Conservation (phyloP, 371 early-diverging fungal genomes). For the Fennellomyces sp. region DNA sequence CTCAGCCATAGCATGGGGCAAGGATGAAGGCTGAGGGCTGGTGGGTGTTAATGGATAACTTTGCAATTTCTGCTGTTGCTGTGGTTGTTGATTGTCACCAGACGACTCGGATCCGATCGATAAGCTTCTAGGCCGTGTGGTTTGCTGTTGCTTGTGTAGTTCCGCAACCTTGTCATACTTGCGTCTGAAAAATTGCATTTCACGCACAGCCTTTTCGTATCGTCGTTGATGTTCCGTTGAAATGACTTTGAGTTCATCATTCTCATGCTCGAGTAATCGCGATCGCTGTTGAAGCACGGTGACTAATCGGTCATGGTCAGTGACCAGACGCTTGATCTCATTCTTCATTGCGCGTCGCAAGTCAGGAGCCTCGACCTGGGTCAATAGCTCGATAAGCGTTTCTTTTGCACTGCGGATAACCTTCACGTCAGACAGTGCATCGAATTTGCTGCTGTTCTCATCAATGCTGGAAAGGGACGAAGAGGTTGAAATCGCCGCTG, state of each 20-base stretch:
- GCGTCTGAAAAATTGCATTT: slow-evolving; percentile 50
- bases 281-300: slow-evolving; percentile 30
- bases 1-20: not conserved
- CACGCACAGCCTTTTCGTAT: slow-evolving; percentile 53
- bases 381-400: slow-evolving; percentile 16
- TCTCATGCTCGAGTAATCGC: slow-evolving; percentile 29
- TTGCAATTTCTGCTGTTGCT: slow-evolving; percentile 5
- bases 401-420: slow-evolving; percentile 17
- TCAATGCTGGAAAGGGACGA: not conserved
- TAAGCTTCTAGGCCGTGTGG: slow-evolving; percentile 13
- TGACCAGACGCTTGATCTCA: slow-evolving; percentile 25
- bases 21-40: slow-evolving; percentile 13
- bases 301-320: slow-evolving; percentile 34
- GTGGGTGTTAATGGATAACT: slow-evolving; percentile 18
- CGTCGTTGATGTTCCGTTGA: slow-evolving; percentile 34
- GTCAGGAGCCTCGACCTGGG: slow-evolving; percentile 20
- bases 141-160: slow-evolving; percentile 13
- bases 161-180: slow-evolving; percentile 34
- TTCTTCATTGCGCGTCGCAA: slow-evolving; percentile 21
- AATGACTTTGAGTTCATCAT: slow-evolving; percentile 24
- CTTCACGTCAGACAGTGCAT: not conserved
- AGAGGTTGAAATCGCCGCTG: not conserved
- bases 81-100: slow-evolving; percentile 1
- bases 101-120: slow-evolving; percentile 22
- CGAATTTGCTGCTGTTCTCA: not conserved